Conservation (phyloP, 129 eudicot species). For the Scalesia atractyloides region DNA sequence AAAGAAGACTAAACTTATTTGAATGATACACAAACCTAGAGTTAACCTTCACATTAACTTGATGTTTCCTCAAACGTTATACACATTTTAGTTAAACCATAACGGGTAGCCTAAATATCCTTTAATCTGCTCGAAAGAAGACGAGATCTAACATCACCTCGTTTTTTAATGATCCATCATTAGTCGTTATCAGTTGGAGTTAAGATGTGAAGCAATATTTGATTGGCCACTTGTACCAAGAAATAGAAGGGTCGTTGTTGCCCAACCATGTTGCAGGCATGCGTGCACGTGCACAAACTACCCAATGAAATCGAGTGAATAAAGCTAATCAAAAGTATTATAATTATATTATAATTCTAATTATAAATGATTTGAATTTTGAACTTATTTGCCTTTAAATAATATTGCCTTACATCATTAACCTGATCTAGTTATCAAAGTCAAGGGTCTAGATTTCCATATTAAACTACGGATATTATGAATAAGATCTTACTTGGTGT, state of each 20-base stretch:
- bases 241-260: not conserved
- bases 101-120: no score
- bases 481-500: conserved; percentile 31
- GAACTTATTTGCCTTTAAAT: not conserved
- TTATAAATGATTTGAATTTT: not conserved
- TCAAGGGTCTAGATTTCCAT: conserved; percentile 10
- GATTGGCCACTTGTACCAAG: conserved; percentile 4
- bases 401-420: conserved; percentile 1
- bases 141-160: not conserved
- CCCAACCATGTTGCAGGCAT: conserved; percentile 8
- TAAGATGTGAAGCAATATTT: not conserved
- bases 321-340: not conserved
- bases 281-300: conserved; percentile 27
- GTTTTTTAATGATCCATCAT: not conserved
- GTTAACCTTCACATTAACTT: no score
- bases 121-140: no score
- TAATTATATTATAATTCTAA: no score
- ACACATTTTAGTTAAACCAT: no score
- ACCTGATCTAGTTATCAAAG: conserved; percentile 13
- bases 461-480: conserved; percentile 9
- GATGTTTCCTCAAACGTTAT: no score
- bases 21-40: no score
- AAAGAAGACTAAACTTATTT: no score
- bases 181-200: not conserved
- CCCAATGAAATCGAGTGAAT: conserved; percentile 17